These are phyloP conservation scores for Schizosaccharomyces cryophilus DNA, from an alignment of 805 yeast genomes.

Conservation along the genomic window DNA sequence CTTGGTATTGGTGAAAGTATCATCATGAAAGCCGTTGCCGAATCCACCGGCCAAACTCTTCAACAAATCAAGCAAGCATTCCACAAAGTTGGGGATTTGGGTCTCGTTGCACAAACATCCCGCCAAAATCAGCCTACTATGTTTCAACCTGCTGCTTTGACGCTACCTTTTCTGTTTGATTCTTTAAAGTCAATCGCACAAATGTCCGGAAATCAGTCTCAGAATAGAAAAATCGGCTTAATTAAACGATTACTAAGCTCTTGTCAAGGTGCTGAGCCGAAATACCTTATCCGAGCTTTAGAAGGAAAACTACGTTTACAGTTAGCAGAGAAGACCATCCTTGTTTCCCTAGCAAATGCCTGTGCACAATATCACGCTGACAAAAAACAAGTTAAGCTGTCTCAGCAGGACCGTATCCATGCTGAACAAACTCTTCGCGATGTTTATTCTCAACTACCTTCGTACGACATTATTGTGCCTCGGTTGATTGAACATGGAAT, in stretches of 20 bases:
- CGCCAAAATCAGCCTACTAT: conserved; percentile 70
- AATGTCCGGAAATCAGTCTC: conserved; percentile 59
- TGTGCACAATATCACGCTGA: conserved; percentile 35
- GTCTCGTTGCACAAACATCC: conserved; percentile 64
- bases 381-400: conserved; percentile 8
- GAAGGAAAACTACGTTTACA: conserved; percentile 89
- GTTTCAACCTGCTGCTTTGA: conserved; percentile 73
- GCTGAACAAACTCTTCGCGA: conserved; percentile 67
- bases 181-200: conserved; percentile 56
- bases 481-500: conserved; percentile 47
- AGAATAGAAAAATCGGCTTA: conserved; percentile 45
- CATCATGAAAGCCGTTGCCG: conserved; percentile 66
- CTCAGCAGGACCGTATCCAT: conserved; percentile 21
- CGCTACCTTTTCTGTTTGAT: conserved; percentile 46
- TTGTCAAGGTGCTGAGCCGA: conserved; percentile 69
- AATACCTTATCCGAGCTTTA: conserved; percentile 63
- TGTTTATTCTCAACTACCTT: conserved; percentile 74
- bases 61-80: conserved; percentile 50
- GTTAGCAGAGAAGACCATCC: conserved; percentile 77
- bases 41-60: conserved; percentile 62
- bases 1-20: conserved; percentile 82
- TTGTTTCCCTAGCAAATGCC: conserved; percentile 66
- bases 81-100: conserved; percentile 68
- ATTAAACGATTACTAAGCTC: conserved; percentile 71
- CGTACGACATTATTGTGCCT: conserved; percentile 55